Percentiles rank a stretch among this genome's conserved stretches.
Conservation (phyloP, 441 rosid genomes). For the Adansonia grandidieri region DNA sequence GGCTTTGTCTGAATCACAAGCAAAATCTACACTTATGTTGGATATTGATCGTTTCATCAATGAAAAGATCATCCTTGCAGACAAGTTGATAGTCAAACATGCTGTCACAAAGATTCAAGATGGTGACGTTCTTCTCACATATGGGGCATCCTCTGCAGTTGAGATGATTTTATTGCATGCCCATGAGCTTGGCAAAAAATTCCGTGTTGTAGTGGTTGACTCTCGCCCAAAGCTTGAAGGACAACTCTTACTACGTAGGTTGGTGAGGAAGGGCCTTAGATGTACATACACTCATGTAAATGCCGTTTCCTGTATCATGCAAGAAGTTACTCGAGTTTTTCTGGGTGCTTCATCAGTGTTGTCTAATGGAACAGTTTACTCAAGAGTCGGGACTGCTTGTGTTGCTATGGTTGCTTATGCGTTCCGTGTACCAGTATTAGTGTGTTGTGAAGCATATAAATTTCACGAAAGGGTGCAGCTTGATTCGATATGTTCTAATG, state of each 20-base stretch:
- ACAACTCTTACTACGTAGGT: constrained; percentile 78
- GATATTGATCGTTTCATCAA: constrained; percentile 80
- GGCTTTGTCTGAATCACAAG: constrained; percentile 73
- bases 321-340: constrained; percentile 89
- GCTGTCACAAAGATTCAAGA: constrained; percentile 85
- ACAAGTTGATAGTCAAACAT: constrained; percentile 73
- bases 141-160: constrained; percentile 81
- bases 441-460: constrained; percentile 95
- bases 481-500: constrained; percentile 96
- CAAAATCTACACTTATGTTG: constrained; percentile 68
- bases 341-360: constrained; percentile 89
- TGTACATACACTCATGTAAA: constrained; percentile 91
- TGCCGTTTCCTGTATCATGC: constrained; percentile 91
- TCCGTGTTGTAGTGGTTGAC: constrained; percentile 87
- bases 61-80: constrained; percentile 83
- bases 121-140: constrained; percentile 90
- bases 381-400: constrained; percentile 95
- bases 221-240: constrained; percentile 95
- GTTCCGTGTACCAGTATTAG: constrained; percentile 74
- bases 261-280: constrained; percentile 75
- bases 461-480: constrained; percentile 95
- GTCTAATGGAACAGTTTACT: constrained; percentile 91
- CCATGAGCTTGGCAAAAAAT: constrained; percentile 75
- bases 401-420: constrained; percentile 98
- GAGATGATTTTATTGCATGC: constrained; percentile 88